Evolutionary conservation across 495 filamentous ascomycete genomes (phyloP).

Genomic region (Saxophila tyrrhenica): DNA sequence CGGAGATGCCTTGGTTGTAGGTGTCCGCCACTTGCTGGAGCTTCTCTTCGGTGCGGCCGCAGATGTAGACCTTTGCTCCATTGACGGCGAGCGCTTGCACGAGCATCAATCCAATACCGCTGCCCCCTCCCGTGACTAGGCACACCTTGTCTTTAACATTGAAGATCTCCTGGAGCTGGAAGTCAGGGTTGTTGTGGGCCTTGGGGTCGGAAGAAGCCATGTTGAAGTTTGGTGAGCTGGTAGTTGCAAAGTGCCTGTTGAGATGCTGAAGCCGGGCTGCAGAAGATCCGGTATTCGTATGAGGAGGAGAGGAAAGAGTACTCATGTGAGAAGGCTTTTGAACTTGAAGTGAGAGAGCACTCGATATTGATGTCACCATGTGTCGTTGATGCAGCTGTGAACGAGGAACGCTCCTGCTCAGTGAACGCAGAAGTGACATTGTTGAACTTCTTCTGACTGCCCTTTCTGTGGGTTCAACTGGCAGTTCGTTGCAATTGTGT

Average conservation of each 20-base stretch:
- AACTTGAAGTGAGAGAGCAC: not conserved
- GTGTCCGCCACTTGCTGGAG: constrained; percentile 41
- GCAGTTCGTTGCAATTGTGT: not conserved
- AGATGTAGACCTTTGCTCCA: constrained; percentile 45
- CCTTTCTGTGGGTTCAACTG: no score
- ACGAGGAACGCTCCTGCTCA: not conserved
- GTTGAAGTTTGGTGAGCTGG: constrained; percentile 2
- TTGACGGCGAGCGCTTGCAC: constrained; percentile 50
- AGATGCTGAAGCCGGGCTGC: constrained; percentile 7
- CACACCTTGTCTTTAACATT: constrained; percentile 47
- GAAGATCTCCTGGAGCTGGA: constrained; percentile 42
- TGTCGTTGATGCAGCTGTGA: not conserved
- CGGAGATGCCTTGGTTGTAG: constrained; percentile 36
- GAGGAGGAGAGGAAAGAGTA: not conserved
- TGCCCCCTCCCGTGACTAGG: constrained; percentile 40
- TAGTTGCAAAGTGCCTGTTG: constrained; percentile 10
- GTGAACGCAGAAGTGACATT: not conserved
- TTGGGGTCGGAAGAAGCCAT: constrained; percentile 17
- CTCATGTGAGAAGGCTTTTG: no score
- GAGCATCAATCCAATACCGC: constrained; percentile 35
- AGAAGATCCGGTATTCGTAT: not conserved
- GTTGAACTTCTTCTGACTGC: not conserved
- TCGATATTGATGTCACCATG: constrained; percentile 5
- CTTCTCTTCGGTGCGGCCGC: constrained; percentile 45
- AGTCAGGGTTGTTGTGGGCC: constrained; percentile 36